A percentile compares a stretch with the other conserved stretches of the same genome.
These are phyloP conservation scores for Ustilago shanxiensis DNA, from an alignment of 1,284 basidiomycete species.

Conservation along the genomic window DNA sequence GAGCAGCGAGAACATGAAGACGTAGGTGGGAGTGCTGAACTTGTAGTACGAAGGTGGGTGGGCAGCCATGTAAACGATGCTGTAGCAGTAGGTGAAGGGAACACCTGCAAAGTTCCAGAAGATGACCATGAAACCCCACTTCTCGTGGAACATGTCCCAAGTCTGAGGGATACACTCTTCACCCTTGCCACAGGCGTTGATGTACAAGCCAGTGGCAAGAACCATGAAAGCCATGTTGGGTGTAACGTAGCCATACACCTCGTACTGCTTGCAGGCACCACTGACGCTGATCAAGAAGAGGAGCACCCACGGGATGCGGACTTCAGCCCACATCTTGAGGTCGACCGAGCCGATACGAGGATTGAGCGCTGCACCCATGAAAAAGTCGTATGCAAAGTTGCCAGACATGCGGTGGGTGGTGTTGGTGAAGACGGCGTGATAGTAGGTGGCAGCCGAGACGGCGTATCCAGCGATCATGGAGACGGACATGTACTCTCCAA, in stretches of 20 bases:
- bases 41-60: conserved; percentile 88
- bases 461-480: conserved; percentile 91
- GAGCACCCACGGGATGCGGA: conserved; percentile 96
- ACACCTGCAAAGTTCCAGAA: conserved; percentile 88
- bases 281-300: conserved; percentile 93
- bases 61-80: conserved; percentile 97
- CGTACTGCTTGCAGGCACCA: conserved; percentile 93
- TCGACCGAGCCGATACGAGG: conserved; percentile 93
- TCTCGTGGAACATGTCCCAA: conserved; percentile 75
- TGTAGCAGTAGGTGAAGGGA: conserved; percentile 78
- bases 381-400: conserved; percentile 79
- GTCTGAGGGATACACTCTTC: conserved; percentile 97
- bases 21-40: conserved; percentile 83
- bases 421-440: conserved; percentile 65
- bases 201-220: conserved; percentile 92
- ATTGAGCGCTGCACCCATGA: conserved; percentile 94
- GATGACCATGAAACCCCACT: conserved; percentile 71
- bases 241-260: conserved; percentile 86
- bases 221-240: conserved; percentile 98
- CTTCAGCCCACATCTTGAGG: conserved; percentile 99
- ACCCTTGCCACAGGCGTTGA: conserved; percentile 84
- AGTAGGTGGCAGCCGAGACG: conserved; percentile 69
- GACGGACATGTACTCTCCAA: conserved; percentile 95
- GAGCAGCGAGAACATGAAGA: conserved; percentile 71
- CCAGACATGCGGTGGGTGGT: conserved; percentile 83